phyloP scores from a whole-genome alignment of 176 grass and related monocot genomes.

The Avena atlantica region DNA sequence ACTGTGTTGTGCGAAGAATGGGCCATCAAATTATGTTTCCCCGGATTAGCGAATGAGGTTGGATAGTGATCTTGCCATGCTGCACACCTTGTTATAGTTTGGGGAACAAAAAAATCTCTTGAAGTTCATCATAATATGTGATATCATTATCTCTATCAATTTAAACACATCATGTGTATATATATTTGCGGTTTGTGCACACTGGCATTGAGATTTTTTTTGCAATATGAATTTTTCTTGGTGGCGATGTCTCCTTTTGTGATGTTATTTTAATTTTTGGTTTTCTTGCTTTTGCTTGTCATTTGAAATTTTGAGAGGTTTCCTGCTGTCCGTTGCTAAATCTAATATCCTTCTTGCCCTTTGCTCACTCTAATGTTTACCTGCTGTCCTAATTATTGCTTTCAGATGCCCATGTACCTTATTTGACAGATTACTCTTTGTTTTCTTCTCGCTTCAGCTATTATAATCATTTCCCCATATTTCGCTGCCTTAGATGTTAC shows the following conservation, averaged over 20 bases:
- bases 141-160: neutral
- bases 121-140: neutral
- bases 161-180: neutral
- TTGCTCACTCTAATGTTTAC: neutral
- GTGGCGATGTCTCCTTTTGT: slow-evolving; percentile 13
- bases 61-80: slow-evolving; percentile 3
- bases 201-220: neutral
- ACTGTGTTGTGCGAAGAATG: neutral
- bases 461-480: slow-evolving; percentile 8
- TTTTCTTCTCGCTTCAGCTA: slow-evolving; percentile 18
- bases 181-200: neutral
- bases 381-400: neutral
- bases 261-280: neutral
- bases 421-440: neutral
- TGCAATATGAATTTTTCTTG: slow-evolving; percentile 15
- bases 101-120: neutral
- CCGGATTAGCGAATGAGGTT: slow-evolving; percentile 25
- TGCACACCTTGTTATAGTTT: slow-evolving; percentile 8
- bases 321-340: neutral
- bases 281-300: slow-evolving; percentile 28
- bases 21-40: slow-evolving; percentile 6
- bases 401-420: slow-evolving; percentile 25
- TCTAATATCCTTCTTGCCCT: too few relatives aligned
- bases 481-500: neutral
- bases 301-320: slow-evolving; percentile 2